Conservation (phyloP, 495 filamentous ascomycete genomes). For the Aspergillus cristatus region DNA sequence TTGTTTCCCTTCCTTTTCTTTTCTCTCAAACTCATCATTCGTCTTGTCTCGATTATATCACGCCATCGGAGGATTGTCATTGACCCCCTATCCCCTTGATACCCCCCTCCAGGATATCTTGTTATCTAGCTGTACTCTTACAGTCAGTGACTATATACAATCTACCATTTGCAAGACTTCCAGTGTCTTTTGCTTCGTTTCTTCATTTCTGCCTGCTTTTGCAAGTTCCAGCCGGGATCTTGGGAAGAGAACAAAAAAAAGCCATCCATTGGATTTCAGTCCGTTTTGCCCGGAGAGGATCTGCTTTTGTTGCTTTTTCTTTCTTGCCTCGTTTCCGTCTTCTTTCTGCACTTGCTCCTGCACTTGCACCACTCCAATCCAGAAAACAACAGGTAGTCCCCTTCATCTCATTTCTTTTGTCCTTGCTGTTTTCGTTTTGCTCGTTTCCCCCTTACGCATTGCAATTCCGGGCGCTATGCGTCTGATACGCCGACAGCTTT, state of each 20-base stretch:
- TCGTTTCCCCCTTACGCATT: background rate
- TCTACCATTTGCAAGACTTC: conserved; percentile 1
- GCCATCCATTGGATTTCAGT: conserved; percentile 26
- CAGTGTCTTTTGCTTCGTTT: conserved; percentile 1
- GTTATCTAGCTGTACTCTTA: background rate
- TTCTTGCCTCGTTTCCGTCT: conserved; percentile 11
- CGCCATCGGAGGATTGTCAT: no score
- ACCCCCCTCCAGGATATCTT: no score
- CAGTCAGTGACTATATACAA: conserved; percentile 3
- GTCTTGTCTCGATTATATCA: no score
- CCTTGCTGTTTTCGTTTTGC: conserved; percentile 11
- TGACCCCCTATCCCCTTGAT: no score
- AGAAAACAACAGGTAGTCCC: conserved; percentile 37
- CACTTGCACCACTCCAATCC: conserved; percentile 17
- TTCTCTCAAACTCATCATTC: no score
- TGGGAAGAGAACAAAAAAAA: conserved; percentile 9
- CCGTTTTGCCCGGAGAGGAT: conserved; percentile 33
- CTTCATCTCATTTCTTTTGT: conserved; percentile 13
- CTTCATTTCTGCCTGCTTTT: background rate
- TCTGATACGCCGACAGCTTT: conserved; percentile 4
- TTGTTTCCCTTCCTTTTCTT: no score
- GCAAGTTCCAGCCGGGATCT: conserved; percentile 11
- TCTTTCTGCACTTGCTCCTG: conserved; percentile 22
- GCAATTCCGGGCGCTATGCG: conserved; percentile 10
- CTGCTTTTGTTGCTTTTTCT: conserved; percentile 17